Percentiles rank a stretch among this genome's conserved stretches.
phyloP scores from a whole-genome alignment of 108 stramenopile genomes.

The Cyclotella distinguenda region DNA sequence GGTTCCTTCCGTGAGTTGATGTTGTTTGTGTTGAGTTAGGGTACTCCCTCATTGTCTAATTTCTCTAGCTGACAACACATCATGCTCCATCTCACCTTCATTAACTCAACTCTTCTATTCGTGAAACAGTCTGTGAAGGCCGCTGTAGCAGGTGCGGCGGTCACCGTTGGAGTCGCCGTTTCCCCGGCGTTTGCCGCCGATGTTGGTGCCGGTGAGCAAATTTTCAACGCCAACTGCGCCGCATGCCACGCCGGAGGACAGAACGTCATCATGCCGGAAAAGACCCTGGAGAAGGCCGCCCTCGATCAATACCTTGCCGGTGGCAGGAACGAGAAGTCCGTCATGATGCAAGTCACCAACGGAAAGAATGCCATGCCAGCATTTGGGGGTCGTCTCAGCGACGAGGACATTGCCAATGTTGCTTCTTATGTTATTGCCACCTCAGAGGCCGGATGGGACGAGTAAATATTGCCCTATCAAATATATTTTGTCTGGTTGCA shows the following conservation, averaged over 20 bases:
- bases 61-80: neutral
- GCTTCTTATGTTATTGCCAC: slow-evolving; percentile 86
- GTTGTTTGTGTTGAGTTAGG: too few relatives aligned
- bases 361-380: slow-evolving; percentile 98
- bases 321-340: slow-evolving; percentile 77
- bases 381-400: slow-evolving; percentile 91
- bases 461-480: slow-evolving; percentile 14
- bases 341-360: slow-evolving; percentile 89
- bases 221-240: slow-evolving; percentile 95
- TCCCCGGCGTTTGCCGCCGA: slow-evolving; percentile 82
- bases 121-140: slow-evolving; percentile 49
- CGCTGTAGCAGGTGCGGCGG: slow-evolving; percentile 66
- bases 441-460: slow-evolving; percentile 81
- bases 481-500: neutral
- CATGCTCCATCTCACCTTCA: too few relatives aligned
- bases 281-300: slow-evolving; percentile 93
- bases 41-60: slow-evolving; percentile 4
- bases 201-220: slow-evolving; percentile 79
- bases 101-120: neutral
- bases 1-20: slow-evolving; percentile 58
- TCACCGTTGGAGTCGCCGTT: slow-evolving; percentile 67
- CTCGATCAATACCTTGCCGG: slow-evolving; percentile 87
- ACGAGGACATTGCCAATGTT: slow-evolving; percentile 88
- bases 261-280: slow-evolving; percentile 93
- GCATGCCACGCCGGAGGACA: slow-evolving; percentile 95